Base-by-base conservation (phyloP, 2,329 filamentous ascomycete genomes). In the Claviceps humidiphila region DNA sequence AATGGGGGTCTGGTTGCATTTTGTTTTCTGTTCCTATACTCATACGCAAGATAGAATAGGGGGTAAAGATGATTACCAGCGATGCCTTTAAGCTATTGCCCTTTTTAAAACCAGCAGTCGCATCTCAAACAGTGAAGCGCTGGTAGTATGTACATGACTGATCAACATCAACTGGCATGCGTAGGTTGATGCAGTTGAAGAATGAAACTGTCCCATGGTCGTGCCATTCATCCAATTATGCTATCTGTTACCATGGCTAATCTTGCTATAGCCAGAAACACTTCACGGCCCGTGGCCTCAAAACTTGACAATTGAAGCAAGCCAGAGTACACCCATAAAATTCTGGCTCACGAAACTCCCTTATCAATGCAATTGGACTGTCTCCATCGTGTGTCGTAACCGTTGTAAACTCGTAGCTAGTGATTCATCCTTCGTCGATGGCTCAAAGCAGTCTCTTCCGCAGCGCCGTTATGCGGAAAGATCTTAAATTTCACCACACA, bases 401-500 rank as follows among this genome's bases (percentile, higher is more conserved):
- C 49, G 26, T 45, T 50, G 38, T 49, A 39, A 49, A 11, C 11
- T 14, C 34, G 26, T 41, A 22, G 20, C 22, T 50, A 40, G 22
- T 46, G 3, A 24, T 30, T 26, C 41, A 37, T 34, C 3, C 7
- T 53, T 34, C 3, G 22, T 37, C 24, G 26, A 44, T 48, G 14
- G 8, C n/a, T 16, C 22, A 16, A 30, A 14, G 30, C 24, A 39
- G 17, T 5, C 17, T 26, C 51, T 11, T 30, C 24, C 49, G 30
- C 24, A 39, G 4, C 34, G 9, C 6, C 14, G 7, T 43, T 3
- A n/a, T 14, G 16, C 7, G 1, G 6, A 13, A 17, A 0, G 24
- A 84, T 64, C 80, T 11, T 52, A 48, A 77, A 68, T 95, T 89
- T 96, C 90, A 40, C 87, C 87, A 38, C 96, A 81, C 6, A 97